Base-by-base conservation (phyloP, 1,284 basidiomycete genomes). In the Coriolopsis trogii region DNA sequence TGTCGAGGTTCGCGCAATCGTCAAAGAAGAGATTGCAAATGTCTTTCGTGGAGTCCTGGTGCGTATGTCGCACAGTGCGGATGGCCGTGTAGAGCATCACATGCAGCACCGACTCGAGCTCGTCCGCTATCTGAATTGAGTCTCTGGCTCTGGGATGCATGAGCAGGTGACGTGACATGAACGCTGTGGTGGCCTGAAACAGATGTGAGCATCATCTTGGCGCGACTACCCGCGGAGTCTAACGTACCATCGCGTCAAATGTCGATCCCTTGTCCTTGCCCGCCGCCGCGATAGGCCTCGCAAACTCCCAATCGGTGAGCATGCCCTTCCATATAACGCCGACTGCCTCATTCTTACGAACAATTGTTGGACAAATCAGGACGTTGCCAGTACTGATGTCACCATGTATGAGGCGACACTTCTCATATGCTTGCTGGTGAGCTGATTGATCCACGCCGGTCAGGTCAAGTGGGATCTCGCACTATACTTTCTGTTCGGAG, bases 251-350 rank as follows among this genome's bases (percentile, higher is more conserved):
- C 3, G 45, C 40, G 5, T 37, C 46, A 9, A 47, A 28, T 58
- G 56, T 7, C 41, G 33, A n/a, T 34, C 38, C 18, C 15, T 34
- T 15, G 2, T 7, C 15, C 9, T 31, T 9, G 13, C 13, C 42
- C 5, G 26, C 18, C 20, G 38, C 43, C 6, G 25, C 37, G 10
- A 46, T 18, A 0, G 36, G 33, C 37, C 52, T 55, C n/a, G 53
- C 41, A 16, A 58, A 26, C 28, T 58, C 56, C 56, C 56, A 58
- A 18, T 55, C 56, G 1, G 33, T 26, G 12, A 59, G 54, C 8
- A 56, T 26, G 8, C 54, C 57, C 15, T 15, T 43, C 53, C 56
- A 53, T 13, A 26, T 16, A 7, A 53, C n/a, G 3, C 8, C 12
- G 6, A 20, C 20, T 10, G 23, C 7, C 1, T 49, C 49, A 3